Evolutionary conservation across 108 stramenopile species (phyloP), one percentile per base, ranked within the genome.

Genomic region (Chaetoceros tenuissimus): DNA sequence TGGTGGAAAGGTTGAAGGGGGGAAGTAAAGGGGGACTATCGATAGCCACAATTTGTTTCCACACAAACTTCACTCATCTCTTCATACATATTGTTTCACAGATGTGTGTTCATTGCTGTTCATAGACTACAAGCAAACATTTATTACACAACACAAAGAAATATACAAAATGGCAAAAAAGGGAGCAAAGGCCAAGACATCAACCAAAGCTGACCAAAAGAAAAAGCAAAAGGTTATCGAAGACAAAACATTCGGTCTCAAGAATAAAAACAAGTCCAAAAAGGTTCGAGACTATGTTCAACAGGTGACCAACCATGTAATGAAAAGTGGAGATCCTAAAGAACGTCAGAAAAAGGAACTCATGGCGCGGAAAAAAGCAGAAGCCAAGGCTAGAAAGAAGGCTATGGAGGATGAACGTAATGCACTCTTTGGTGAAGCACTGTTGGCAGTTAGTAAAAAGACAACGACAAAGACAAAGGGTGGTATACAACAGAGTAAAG

Each of bases 181-280:
- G 13, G 34, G 34, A 40, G 5, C 34, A 46, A 62, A 62, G 17
- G 59, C 71, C 19, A 66, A 74, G 20, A 51, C 53, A 26, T 83
- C 81, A 58, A 88, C 88, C 71, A 92, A 92, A 74, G 62, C 84
- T 3, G 57, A 67, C 29, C 85, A 89, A 59, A 94, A 94, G 74
- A 86, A 94, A 63, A 94, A 94, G 66, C 76, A 82, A 8, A 73
- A 87, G 53, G 51, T 73, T 23, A 68, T 94, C 31, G 87, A 87
- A 24, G 89, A 94, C 64, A 81, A 79, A 62, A 94, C 92, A 8
- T 94, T 94, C 59, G 92, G 92, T 2, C 69, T 94, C 43, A 94
- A 94, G 58, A 94, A 94, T 58, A 94, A 94, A 62, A 94, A 89
- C 68, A 94, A 94, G 48, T 84, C 81, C 3, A 69, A 80, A 57